Evolutionary conservation across 306 rosid species (phyloP).

Genomic region (Alnus rubra): DNA sequence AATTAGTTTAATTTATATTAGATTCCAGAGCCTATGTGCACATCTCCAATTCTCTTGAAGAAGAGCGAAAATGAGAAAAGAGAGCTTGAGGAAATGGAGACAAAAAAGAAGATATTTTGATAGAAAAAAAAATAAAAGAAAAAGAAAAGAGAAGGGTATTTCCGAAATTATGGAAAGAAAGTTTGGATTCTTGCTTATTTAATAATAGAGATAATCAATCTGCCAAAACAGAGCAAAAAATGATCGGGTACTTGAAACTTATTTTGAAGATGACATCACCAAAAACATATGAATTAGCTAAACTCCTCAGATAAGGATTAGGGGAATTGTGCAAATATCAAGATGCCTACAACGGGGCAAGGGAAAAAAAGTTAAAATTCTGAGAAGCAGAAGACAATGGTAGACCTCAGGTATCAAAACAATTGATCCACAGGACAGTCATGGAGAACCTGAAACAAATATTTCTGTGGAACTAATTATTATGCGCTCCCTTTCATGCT

Average conservation of each 20-base stretch:
- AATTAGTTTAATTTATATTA: no score
- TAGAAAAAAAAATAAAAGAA: no score
- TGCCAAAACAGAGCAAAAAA: no score
- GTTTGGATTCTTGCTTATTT: no score
- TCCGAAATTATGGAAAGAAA: no score
- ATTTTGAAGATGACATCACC: background rate
- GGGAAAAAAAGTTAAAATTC: constrained; percentile 25
- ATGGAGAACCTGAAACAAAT: constrained; percentile 34
- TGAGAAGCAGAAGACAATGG: constrained; percentile 27
- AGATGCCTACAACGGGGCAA: constrained; percentile 36
- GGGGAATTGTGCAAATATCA: constrained; percentile 35
- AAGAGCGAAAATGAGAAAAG: no score
- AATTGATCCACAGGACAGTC: constrained; percentile 49
- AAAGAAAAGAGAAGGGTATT: no score
- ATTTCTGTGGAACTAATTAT: constrained; percentile 70
- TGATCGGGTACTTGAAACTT: background rate
- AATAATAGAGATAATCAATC: no score
- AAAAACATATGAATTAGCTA: constrained; percentile 5
- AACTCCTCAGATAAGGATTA: constrained; percentile 27
- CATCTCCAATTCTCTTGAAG: no score
- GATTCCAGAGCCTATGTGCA: no score
- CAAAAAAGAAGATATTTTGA: no score
- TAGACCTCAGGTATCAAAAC: constrained; percentile 32
- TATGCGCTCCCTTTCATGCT: constrained; percentile 50
- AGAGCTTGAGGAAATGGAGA: no score